phyloP scores from a whole-genome alignment of 1,139 yeast species.

The Kurtzmaniella natalensis region DNA sequence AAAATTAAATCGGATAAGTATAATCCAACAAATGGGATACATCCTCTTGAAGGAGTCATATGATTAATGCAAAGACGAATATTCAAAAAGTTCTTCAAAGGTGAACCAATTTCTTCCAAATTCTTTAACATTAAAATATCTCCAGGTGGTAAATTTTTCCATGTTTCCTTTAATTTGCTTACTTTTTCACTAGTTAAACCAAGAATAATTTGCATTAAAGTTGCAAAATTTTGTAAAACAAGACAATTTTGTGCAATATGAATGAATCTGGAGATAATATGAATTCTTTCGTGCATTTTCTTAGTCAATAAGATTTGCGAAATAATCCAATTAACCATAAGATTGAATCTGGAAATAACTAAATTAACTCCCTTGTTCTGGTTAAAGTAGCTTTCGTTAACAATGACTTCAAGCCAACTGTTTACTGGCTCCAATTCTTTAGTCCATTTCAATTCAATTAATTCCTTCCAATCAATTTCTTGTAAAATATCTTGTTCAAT shows the following conservation, averaged over 20 bases:
- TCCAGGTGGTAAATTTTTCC: constrained; percentile 59
- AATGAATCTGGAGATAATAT: constrained; percentile 72
- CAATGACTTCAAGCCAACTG: constrained; percentile 80
- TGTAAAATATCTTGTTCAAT: constrained; percentile 80
- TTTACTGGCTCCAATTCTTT: constrained; percentile 65
- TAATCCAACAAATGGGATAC: constrained; percentile 86
- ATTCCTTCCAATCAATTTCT: constrained; percentile 90
- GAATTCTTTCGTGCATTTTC: constrained; percentile 52
- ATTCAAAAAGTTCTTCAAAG: constrained; percentile 60
- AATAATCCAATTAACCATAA: constrained; percentile 89
- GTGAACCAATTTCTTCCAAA: constrained; percentile 59
- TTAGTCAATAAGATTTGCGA: constrained; percentile 78
- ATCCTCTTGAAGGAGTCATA: constrained; percentile 68
- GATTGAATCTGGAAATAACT: constrained; percentile 82
- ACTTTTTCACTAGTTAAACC: constrained; percentile 77
- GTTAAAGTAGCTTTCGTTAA: constrained; percentile 49
- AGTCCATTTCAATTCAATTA: constrained; percentile 74
- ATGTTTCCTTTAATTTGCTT: constrained; percentile 61
- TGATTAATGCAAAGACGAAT: constrained; percentile 61
- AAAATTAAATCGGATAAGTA: constrained; percentile 79
- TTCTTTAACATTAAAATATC: constrained; percentile 62
- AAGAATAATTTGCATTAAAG: constrained; percentile 80
- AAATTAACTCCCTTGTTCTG: constrained; percentile 69
- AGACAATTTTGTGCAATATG: constrained; percentile 77
- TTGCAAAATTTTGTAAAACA: constrained; percentile 74